Percentiles rank a stretch among this genome's conserved stretches.
phyloP scores from a whole-genome alignment of 83 land plant genomes.

The Thuja plicata region DNA sequence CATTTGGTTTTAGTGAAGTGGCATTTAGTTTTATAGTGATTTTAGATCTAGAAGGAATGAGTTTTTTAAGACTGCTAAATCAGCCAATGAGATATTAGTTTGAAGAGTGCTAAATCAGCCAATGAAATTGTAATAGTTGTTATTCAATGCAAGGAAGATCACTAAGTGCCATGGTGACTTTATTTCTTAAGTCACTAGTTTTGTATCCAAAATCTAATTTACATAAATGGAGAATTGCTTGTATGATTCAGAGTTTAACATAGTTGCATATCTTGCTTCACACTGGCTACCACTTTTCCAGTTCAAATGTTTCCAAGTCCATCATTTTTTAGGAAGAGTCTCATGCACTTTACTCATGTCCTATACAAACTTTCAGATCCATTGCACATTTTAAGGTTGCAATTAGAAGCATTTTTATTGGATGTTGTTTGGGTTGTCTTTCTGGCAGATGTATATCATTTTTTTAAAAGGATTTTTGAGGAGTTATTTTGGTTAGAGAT shows the following conservation, averaged over 20 bases:
- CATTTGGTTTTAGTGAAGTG: no score
- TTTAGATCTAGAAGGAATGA: no score
- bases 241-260: not conserved
- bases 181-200: not conserved
- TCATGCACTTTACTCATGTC: not conserved
- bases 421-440: not conserved
- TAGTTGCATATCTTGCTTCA: slow-evolving; percentile 7
- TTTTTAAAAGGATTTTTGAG: not conserved
- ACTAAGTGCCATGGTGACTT: not conserved
- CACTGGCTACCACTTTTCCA: not conserved
- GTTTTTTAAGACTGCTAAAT: no score
- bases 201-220: not conserved
- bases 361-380: not conserved
- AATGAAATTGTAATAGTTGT: not conserved
- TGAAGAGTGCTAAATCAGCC: no score
- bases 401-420: not conserved
- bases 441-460: not conserved
- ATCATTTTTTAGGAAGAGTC: not conserved
- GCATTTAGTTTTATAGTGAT: no score
- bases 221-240: not conserved
- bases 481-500: not conserved
- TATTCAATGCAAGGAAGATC: slow-evolving; percentile 2
- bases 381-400: not conserved
- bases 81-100: no score
- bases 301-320: not conserved